These are phyloP conservation scores for Lecanicillium sp. DNA, from an alignment of 2,329 filamentous ascomycete genomes.

Conservation along the genomic window DNA sequence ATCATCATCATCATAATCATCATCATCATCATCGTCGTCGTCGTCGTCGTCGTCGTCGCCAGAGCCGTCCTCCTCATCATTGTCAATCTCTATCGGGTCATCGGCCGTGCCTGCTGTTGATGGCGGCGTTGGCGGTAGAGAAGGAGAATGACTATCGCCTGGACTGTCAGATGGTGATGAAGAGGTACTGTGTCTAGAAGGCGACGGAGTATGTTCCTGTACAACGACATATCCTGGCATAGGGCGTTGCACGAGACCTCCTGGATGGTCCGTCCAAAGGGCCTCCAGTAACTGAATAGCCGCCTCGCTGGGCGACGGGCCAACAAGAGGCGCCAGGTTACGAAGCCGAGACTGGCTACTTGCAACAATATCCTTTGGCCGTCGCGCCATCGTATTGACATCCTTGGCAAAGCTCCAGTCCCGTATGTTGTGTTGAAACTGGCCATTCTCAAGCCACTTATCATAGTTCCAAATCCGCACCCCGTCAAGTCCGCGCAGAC, in stretches of 20 bases:
- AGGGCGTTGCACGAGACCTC: no score
- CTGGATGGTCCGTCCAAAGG: no score
- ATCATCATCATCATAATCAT: neutral
- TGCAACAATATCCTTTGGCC: conserved; percentile 11
- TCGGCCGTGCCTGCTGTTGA: neutral
- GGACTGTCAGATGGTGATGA: no score
- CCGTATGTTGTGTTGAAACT: conserved; percentile 13
- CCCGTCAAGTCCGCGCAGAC: conserved; percentile 34
- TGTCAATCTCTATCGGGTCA: neutral
- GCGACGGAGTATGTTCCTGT: no score
- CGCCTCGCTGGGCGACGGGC: neutral
- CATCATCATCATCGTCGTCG: neutral
- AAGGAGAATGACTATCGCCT: no score
- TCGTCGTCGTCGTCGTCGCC: neutral
- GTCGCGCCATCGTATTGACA: conserved; percentile 16
- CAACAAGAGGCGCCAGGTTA: conserved; percentile 15
- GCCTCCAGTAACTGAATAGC: neutral
- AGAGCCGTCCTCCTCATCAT: no score
- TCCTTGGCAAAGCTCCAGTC: conserved; percentile 22
- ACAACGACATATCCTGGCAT: no score
- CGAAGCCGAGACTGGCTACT: conserved; percentile 11
- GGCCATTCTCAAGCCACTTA: conserved; percentile 9
- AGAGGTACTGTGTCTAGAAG: no score
- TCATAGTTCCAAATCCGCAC: conserved; percentile 34
- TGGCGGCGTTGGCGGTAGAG: no score